Base-by-base conservation (phyloP, 768 basidiomycete genomes). In the Trametes cingulata region DNA sequence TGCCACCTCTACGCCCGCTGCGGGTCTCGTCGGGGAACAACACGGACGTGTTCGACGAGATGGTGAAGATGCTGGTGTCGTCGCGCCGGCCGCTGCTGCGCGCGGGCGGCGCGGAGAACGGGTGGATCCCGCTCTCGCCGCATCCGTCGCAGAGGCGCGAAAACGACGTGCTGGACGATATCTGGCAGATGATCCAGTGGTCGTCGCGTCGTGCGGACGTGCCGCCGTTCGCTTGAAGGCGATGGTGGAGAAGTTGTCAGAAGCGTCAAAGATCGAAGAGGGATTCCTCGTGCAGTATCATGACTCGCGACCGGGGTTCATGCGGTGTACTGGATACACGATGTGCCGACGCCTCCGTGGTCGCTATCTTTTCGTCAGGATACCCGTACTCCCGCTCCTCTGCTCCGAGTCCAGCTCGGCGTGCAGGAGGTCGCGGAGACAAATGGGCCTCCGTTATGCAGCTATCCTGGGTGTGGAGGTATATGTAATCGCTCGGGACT, bases 131-230 rank as follows among this genome's bases (percentile, higher is more conserved):
- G 24, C 51, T 52, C 29, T 5, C 29, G 29, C 29, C 29, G 29
- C 13, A 37, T 37, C 39, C 22, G 52, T 25, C 15, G 4, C 25
- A 8, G 25, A 19, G 25, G n/a, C 27, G 43, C 8, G 42, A 42
- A 35, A 56, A 61, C 36, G 60, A 61, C 43, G 60, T 61, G n/a
- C 33, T 61, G 35, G 54, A 56, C 10, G 49, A 56, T 20, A 61
- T 61, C n/a, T 43, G 42, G 13, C 10, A 15, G n/a, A 61, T 61
- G 60, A 41, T 61, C 25, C 22, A 45, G 40, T 39, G n/a, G 60
- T 47, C 37, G 52, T 15, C 35, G 24, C 6, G 25, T n/a, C 20
- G 25, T 29, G n/a, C n/a, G n/a, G n/a, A n/a, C n/a, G n/a, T n/a
- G n/a, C n/a, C n/a, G n/a, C n/a, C 33, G 17, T 25, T 14, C 15